These are phyloP conservation scores for Jasminum sambac DNA, from an alignment of 257 asterid genomes.

Conservation along the genomic window DNA sequence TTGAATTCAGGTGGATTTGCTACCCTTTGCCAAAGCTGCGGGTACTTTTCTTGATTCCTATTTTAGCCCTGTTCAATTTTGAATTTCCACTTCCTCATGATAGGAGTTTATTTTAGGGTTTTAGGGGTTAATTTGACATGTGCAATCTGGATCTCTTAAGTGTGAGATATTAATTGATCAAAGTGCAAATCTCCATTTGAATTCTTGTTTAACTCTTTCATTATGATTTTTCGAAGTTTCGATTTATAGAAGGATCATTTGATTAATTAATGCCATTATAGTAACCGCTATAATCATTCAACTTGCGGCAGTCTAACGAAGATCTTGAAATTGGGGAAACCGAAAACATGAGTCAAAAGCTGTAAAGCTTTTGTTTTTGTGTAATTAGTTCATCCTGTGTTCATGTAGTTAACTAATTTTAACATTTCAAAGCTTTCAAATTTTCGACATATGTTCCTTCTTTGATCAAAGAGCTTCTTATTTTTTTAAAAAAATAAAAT, in stretches of 20 bases:
- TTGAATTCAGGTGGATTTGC: slow-evolving; percentile 92
- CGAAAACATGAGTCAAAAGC: background rate
- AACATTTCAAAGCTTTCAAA: background rate
- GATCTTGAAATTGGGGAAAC: background rate
- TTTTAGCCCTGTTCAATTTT: slow-evolving; percentile 25
- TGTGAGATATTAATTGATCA: background rate
- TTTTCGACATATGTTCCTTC: background rate
- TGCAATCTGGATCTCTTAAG: slow-evolving; percentile 43
- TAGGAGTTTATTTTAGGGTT: slow-evolving; percentile 19
- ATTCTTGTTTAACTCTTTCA: slow-evolving; percentile 6
- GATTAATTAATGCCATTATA: background rate
- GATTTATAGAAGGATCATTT: background rate
- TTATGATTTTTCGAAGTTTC: background rate
- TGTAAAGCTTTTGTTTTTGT: background rate
- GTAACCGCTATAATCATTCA: slow-evolving; percentile 12
- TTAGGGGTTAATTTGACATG: slow-evolving; percentile 48
- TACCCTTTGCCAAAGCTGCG: slow-evolving; percentile 81
- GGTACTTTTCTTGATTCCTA: slow-evolving; percentile 56
- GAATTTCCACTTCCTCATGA: slow-evolving; percentile 13
- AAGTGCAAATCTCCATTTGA: slow-evolving; percentile 18
- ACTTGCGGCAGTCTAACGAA: background rate
- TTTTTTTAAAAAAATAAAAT: too few relatives aligned
- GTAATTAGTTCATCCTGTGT: background rate
- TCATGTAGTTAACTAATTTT: background rate
- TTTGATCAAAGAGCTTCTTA: background rate